phyloP scores from a whole-genome alignment of 805 yeast species.

The Teunomyces atbi region DNA sequence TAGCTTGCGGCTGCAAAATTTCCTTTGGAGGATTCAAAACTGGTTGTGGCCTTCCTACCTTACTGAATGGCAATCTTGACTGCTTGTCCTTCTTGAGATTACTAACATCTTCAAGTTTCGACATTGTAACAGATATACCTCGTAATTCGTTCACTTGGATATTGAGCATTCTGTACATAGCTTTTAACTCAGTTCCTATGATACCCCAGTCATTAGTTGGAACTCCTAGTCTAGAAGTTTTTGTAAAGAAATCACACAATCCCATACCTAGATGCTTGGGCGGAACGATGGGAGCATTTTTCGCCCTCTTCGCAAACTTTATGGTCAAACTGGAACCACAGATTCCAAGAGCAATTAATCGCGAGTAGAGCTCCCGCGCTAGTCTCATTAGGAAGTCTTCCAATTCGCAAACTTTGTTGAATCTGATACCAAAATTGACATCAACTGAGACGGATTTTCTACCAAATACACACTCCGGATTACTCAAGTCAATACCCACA shows the following conservation, averaged over 20 bases:
- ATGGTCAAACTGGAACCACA: constrained; percentile 60
- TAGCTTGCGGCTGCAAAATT: constrained; percentile 13
- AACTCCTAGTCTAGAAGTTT: constrained; percentile 57
- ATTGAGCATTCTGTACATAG: constrained; percentile 52
- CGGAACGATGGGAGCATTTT: constrained; percentile 70
- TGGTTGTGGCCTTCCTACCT: neutral
- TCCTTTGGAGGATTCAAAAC: constrained; percentile 24
- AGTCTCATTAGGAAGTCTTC: constrained; percentile 61
- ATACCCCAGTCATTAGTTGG: constrained; percentile 60
- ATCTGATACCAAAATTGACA: constrained; percentile 87
- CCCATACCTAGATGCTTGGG: constrained; percentile 87
- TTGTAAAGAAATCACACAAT: constrained; percentile 60
- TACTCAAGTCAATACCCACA: constrained; percentile 50
- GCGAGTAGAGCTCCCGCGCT: constrained; percentile 54
- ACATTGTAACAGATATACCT: constrained; percentile 74
- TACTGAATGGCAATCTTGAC: constrained; percentile 19
- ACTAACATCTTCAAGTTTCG: constrained; percentile 46
- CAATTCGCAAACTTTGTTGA: constrained; percentile 57
- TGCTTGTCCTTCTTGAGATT: constrained; percentile 20
- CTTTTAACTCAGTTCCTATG: constrained; percentile 58
- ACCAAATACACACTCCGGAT: constrained; percentile 44
- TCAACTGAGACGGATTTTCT: constrained; percentile 84
- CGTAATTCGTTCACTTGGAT: constrained; percentile 69
- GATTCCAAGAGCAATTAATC: constrained; percentile 48
- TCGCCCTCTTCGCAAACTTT: constrained; percentile 62